A percentile compares a stretch with the other conserved stretches of the same genome.
Evolutionary conservation across 1,284 basidiomycete genomes (phyloP).

Genomic region (Boletus sp.): DNA sequence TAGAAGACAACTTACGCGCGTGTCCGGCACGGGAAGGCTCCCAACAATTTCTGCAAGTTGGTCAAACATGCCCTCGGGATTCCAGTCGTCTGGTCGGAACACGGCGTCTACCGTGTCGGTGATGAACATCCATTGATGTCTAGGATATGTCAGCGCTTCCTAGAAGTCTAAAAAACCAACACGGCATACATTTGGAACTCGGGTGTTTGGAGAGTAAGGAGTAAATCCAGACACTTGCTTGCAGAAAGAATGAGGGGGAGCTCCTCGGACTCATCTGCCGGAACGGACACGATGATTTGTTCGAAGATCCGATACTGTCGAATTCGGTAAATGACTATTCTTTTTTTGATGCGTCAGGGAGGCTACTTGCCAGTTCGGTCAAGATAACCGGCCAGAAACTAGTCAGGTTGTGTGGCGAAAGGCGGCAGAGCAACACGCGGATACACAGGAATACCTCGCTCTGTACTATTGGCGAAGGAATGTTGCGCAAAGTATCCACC

Average conservation of each 20-base stretch:
- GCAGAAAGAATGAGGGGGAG: conserved; percentile 84
- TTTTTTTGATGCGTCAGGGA: neutral
- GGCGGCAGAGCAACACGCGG: conserved; percentile 88
- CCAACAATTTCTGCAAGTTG: conserved; percentile 83
- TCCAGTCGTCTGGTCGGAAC: conserved; percentile 84
- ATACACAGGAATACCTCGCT: conserved; percentile 96
- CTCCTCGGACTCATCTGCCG: conserved; percentile 81
- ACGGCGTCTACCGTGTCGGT: conserved; percentile 97
- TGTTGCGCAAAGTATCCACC: conserved; percentile 88
- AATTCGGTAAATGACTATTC: conserved; percentile 21
- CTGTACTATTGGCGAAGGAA: conserved; percentile 84
- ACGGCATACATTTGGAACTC: conserved; percentile 92
- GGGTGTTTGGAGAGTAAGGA: conserved; percentile 91
- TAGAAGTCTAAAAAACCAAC: neutral
- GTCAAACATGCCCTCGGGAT: conserved; percentile 89
- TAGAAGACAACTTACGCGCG: conserved; percentile 40
- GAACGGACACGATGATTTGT: conserved; percentile 62
- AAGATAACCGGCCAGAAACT: conserved; percentile 98
- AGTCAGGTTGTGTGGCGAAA: conserved; percentile 88
- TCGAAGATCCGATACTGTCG: conserved; percentile 76
- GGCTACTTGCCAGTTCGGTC: conserved; percentile 77
- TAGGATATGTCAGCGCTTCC: conserved; percentile 39
- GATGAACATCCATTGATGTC: conserved; percentile 99
- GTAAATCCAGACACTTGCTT: conserved; percentile 91
- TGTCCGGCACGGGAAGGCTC: conserved; percentile 55